Conservation (phyloP, 129 eudicot genomes). For the Ambrosia artemisiifolia region DNA sequence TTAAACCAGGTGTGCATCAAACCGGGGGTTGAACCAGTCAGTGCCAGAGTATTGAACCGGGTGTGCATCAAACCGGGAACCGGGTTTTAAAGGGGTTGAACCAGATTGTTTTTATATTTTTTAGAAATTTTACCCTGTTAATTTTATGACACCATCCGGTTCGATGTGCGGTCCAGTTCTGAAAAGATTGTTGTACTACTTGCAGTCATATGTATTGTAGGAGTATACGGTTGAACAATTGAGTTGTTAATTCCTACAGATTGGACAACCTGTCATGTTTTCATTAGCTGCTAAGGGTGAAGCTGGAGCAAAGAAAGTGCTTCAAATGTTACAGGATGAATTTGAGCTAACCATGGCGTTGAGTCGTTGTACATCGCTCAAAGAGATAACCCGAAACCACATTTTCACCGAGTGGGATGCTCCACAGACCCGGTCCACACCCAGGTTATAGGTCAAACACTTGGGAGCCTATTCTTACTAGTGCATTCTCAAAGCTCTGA, state of each 20-base stretch:
- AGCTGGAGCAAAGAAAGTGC: conserved; percentile 69
- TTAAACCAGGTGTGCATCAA: no score
- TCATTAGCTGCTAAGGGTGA: conserved; percentile 92
- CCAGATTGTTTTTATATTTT: no score
- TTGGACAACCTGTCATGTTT: conserved; percentile 74
- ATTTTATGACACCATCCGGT: no score
- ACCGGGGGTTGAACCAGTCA: no score
- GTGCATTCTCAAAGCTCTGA: conserved; percentile 9
- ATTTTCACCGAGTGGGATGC: conserved; percentile 71
- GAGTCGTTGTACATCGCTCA: conserved; percentile 74
- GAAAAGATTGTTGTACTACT: no score
- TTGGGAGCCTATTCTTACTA: not conserved
- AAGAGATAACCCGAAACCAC: conserved; percentile 66
- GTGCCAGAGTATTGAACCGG: no score
- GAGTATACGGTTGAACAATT: not conserved
- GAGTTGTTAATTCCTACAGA: conserved; percentile 26
- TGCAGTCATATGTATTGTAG: not conserved
- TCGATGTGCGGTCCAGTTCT: no score
- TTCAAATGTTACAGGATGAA: conserved; percentile 76
- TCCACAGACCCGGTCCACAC: conserved; percentile 51
- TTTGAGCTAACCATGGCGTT: conserved; percentile 81
- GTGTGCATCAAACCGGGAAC: no score
- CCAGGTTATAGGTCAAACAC: conserved; percentile 43
- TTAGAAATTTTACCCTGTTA: no score
- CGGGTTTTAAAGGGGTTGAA: no score